Evolutionary conservation across 129 eudicot species (phyloP).

Genomic region (Centrapalus pauciflorus): DNA sequence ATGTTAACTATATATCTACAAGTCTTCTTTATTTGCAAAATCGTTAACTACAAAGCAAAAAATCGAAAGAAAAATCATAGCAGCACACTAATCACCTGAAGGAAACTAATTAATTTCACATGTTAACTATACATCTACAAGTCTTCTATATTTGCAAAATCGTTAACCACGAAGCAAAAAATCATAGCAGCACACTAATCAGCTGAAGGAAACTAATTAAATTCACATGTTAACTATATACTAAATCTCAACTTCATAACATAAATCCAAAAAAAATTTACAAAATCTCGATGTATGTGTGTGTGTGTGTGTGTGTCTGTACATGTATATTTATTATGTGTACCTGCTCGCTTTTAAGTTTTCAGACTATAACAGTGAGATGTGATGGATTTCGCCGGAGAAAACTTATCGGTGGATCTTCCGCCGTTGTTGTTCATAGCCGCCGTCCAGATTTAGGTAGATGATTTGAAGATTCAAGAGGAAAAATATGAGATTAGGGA

Average conservation of each 20-base stretch:
- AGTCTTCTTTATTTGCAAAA: too few relatives aligned
- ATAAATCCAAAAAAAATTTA: neutral
- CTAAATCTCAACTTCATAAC: constrained; percentile 4
- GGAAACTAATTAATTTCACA: too few relatives aligned
- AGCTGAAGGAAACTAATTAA: too few relatives aligned
- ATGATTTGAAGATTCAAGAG: constrained; percentile 11
- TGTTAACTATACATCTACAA: too few relatives aligned
- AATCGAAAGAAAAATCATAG: too few relatives aligned
- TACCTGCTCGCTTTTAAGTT: neutral
- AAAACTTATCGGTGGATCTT: neutral
- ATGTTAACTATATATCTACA: too few relatives aligned
- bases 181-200: too few relatives aligned
- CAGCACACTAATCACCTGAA: too few relatives aligned
- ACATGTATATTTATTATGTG: neutral
- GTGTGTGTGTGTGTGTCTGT: too few relatives aligned
- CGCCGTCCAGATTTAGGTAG: neutral
- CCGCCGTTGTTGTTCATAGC: constrained; percentile 5
- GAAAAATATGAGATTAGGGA: neutral
- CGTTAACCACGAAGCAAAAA: too few relatives aligned
- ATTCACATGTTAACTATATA: neutral
- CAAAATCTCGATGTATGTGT: neutral
- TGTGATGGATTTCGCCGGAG: neutral
- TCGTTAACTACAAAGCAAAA: too few relatives aligned
- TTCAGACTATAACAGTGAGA: neutral
- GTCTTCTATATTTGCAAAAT: too few relatives aligned